Conservation (phyloP, 768 basidiomycete species). For the Suillus alpinus region DNA sequence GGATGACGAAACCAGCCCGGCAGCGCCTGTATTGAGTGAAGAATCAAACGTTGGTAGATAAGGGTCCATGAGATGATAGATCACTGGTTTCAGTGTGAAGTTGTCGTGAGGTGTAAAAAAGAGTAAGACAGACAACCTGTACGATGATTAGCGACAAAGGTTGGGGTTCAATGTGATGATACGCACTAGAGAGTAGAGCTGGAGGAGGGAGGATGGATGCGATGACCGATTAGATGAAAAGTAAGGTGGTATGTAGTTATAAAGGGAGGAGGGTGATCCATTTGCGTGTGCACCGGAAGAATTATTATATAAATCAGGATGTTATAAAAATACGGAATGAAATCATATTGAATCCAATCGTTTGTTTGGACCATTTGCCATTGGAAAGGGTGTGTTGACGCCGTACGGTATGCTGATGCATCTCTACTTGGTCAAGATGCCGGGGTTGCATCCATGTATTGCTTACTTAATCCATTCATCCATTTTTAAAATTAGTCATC, state of each 20-base stretch:
- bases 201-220: background rate
- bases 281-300: slow-evolving; percentile 2
- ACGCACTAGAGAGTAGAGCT: background rate
- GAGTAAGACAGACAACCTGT: background rate
- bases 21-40: background rate
- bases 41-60: background rate
- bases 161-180: background rate
- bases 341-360: background rate
- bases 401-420: background rate
- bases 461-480: background rate
- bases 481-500: background rate
- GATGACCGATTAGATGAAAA: slow-evolving; percentile 1
- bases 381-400: background rate
- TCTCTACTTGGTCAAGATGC: background rate
- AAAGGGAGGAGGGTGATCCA: background rate
- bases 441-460: background rate
- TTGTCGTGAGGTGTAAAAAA: background rate
- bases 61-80: background rate
- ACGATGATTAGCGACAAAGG: background rate
- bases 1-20: background rate
- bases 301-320: slow-evolving; percentile 1
- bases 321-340: background rate
- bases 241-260: background rate
- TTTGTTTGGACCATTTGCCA: background rate
- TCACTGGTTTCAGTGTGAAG: background rate